These are phyloP conservation scores for Amanita muscaria DNA, from an alignment of 768 basidiomycete species.

Conservation along the genomic window DNA sequence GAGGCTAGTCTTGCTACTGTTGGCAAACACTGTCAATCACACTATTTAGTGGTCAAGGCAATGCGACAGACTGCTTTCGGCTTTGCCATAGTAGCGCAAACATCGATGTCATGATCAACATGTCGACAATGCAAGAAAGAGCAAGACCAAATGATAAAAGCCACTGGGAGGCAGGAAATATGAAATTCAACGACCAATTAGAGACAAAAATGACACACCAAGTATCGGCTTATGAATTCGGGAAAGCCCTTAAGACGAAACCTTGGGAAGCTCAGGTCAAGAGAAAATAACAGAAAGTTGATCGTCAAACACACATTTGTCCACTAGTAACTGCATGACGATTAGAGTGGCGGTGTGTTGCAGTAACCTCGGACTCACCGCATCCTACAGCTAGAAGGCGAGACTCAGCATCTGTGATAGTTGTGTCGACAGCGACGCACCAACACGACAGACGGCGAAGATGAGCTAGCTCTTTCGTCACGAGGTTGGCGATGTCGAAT, in stretches of 20 bases:
- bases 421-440: constrained; percentile 10
- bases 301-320: constrained; percentile 15
- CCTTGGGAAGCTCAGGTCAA: constrained; percentile 10
- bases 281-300: background rate
- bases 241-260: constrained; percentile 13
- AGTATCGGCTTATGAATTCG: constrained; percentile 14
- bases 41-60: background rate
- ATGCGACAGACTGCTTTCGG: constrained; percentile 23
- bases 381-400: background rate
- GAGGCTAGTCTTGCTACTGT: constrained; percentile 27
- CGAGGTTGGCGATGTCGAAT: background rate
- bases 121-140: constrained; percentile 30
- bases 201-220: constrained; percentile 9
- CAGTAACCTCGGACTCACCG: background rate
- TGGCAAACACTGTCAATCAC: background rate
- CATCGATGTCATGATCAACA: constrained; percentile 28
- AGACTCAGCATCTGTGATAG: background rate
- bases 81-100: constrained; percentile 25
- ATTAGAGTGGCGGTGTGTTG: background rate
- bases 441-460: constrained; percentile 17
- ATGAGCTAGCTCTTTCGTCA: constrained; percentile 12
- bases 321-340: constrained; percentile 14
- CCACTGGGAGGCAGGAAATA: constrained; percentile 22
- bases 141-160: constrained; percentile 38
- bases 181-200: background rate